A percentile compares a stretch with the other conserved stretches of the same genome.
These are phyloP conservation scores for Diatrype stigma DNA, from an alignment of 2,329 filamentous ascomycete species.

Conservation along the genomic window DNA sequence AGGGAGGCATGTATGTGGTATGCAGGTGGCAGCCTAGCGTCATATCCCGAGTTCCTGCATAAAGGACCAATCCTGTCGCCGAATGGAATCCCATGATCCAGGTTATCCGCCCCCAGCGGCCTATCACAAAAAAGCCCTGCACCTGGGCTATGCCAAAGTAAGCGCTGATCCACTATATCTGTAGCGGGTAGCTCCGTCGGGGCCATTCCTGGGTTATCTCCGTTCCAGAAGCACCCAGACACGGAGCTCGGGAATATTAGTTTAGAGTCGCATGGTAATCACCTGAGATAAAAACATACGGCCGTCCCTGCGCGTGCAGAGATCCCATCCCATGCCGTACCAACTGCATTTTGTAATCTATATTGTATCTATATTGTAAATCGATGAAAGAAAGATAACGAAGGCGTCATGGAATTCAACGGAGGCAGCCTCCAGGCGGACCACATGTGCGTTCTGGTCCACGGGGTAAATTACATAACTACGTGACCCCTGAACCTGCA, in stretches of 20 bases:
- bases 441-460: slow-evolving; percentile 74
- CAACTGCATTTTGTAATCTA: too few relatives aligned
- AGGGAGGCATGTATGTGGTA: neutral
- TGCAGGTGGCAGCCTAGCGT: neutral
- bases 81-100: neutral
- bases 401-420: slow-evolving; percentile 39
- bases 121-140: neutral
- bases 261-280: too few relatives aligned
- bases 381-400: neutral
- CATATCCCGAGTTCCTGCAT: neutral
- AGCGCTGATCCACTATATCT: neutral
- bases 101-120: neutral
- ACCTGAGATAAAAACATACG: too few relatives aligned
- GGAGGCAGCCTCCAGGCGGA: slow-evolving; percentile 53
- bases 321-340: too few relatives aligned
- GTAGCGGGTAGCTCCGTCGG: too few relatives aligned
- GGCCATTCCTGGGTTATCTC: too few relatives aligned
- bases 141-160: too few relatives aligned
- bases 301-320: too few relatives aligned
- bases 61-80: too few relatives aligned
- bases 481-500: slow-evolving; percentile 7
- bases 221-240: too few relatives aligned
- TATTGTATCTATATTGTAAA: neutral
- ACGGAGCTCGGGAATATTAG: too few relatives aligned
- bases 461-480: slow-evolving; percentile 70